Base-by-base conservation (phyloP, 805 yeast genomes). In the Tetrapisispora arboricola region DNA sequence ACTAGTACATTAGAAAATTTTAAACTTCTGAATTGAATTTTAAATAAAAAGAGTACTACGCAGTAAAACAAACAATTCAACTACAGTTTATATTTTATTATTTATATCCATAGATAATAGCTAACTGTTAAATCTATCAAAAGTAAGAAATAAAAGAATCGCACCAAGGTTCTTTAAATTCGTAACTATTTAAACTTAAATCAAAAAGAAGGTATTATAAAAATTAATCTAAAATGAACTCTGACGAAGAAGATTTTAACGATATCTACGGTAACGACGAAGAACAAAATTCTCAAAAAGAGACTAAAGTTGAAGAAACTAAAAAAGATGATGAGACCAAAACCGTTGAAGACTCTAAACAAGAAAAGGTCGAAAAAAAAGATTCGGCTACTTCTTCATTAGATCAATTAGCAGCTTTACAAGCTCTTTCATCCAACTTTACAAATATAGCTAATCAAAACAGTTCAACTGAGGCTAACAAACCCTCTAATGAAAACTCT, bases 171-270 rank as follows among this genome's bases (percentile, higher is more conserved):
- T n/a, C 19, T 34, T 16, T n/a, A 5, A 16, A 34, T 25, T 34
- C 12, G 37, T 24, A 24, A 34, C 29, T 34, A 34, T 34, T 15
- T 34, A 34, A 32, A 32, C 15, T 30, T 13, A 21, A 39, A 40
- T 9, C 18, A 32, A 20, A 17, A 19, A n/a, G 40, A 24, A 30
- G 12, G 26, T 6, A 20, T 36, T 21, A 26, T 38, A n/a, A 32
- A 28, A 19, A 22, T 35, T 18, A 34, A 24, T 33, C 28, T 16
- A 63, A 42, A 41, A 78, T 78, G 83, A 74, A 81, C 45, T 74
- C 81, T 46, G 95, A 86, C 65, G 96, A 87, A 67, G 96, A 88
- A 65, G 96, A 87, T 61, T 88, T 88, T 64, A 94, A 87, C 65
- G 96, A 88, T 61, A 84, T 88, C 65, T 88, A 88, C 65, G 65